phyloP scores from a whole-genome alignment of 192 early-diverging fungal species.

The Haplosporangium gracile region DNA sequence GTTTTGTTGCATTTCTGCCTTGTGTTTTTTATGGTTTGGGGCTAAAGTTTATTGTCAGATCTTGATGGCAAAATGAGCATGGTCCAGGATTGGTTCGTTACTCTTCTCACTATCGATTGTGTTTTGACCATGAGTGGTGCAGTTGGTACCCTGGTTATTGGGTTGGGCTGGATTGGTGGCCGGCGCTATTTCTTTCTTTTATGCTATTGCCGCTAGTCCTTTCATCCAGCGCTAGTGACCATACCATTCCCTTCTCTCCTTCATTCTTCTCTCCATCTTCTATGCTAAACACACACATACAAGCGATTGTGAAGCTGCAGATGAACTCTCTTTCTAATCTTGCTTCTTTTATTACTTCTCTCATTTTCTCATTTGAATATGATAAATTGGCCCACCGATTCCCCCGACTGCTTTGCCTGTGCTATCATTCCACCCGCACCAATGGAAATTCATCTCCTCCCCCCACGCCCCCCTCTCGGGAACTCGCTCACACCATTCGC shows the following conservation, averaged over 20 bases:
- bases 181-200: not conserved
- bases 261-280: not conserved
- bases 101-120: not conserved
- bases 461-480: not conserved
- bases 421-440: slow-evolving; percentile 1
- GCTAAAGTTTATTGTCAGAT: not conserved
- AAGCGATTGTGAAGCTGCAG: not conserved
- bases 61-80: not conserved
- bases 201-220: not conserved
- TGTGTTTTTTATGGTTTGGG: not conserved
- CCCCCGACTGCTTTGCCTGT: not conserved
- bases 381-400: not conserved
- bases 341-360: not conserved
- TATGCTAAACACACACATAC: not conserved
- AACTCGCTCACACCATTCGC: not conserved
- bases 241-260: not conserved
- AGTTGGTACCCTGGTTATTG: not conserved
- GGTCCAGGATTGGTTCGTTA: not conserved
- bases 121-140: not conserved
- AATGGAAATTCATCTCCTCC: slow-evolving; percentile 7
- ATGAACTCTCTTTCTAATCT: slow-evolving; percentile 3
- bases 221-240: not conserved
- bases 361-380: not conserved
- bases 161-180: not conserved
- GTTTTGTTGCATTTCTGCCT: not conserved